A percentile compares a stretch with the other conserved stretches of the same genome.
Conservation (phyloP, 495 filamentous ascomycete genomes). For the Annulohypoxylon maeteangense region DNA sequence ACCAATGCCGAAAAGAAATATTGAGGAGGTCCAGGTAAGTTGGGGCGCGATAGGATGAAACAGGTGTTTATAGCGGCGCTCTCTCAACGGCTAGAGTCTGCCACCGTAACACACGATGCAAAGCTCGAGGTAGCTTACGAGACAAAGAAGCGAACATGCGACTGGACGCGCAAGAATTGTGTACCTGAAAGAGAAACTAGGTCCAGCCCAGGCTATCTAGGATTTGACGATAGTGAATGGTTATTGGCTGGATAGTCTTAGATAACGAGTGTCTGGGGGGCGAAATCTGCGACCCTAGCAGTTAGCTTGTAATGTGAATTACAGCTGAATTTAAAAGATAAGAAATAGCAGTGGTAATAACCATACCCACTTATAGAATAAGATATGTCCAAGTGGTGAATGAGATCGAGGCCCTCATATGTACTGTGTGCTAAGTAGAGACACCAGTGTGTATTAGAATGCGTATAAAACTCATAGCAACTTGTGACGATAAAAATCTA, state of each 20-base stretch:
- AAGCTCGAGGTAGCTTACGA: conserved; percentile 14
- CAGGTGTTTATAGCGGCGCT: conserved; percentile 26
- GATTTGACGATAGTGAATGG: conserved; percentile 6
- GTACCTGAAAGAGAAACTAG: conserved; percentile 19
- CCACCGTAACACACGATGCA: conserved; percentile 26
- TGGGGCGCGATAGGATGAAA: conserved; percentile 9
- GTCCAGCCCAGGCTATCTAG: neutral
- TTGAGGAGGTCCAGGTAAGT: neutral
- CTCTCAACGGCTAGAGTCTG: conserved; percentile 13
- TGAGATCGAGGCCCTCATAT: neutral
- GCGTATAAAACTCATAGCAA: neutral
- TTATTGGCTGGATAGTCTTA: conserved; percentile 22
- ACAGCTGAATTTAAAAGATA: conserved; percentile 16
- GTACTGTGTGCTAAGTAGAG: neutral
- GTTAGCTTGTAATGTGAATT: conserved; percentile 17
- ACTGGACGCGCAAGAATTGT: conserved; percentile 7
- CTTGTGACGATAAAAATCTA: neutral
- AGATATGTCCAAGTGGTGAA: neutral
- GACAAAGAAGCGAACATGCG: conserved; percentile 15
- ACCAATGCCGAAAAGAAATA: neutral
- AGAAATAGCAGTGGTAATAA: conserved; percentile 1
- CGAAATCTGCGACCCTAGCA: conserved; percentile 22
- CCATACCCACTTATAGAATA: conserved; percentile 4
- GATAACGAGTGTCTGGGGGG: conserved; percentile 25
- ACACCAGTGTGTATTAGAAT: neutral